These are phyloP conservation scores for Incumbomyces lentus DNA, from an alignment of 2,329 filamentous ascomycete species.

Conservation along the genomic window DNA sequence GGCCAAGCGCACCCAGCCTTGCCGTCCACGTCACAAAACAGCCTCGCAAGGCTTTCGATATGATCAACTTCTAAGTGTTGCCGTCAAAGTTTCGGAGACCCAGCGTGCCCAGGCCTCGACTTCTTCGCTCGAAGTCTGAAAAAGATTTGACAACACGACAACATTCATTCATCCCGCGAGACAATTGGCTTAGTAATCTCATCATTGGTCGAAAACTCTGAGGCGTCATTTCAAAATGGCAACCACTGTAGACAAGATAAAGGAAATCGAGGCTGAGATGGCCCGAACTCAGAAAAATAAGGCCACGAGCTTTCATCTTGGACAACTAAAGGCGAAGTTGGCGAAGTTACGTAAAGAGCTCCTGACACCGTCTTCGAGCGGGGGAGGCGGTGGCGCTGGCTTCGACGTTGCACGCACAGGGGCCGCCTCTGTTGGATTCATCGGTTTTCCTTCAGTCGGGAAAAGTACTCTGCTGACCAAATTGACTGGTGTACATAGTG, in stretches of 20 bases:
- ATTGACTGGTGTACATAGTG: slow-evolving; percentile 91
- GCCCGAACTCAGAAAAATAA: slow-evolving; percentile 96
- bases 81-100: too few relatives aligned
- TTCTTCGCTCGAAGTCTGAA: too few relatives aligned
- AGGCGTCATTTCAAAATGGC: slow-evolving; percentile 55
- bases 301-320: slow-evolving; percentile 83
- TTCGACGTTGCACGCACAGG: slow-evolving; percentile 98
- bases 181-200: too few relatives aligned
- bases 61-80: too few relatives aligned
- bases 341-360: slow-evolving; percentile 96
- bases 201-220: too few relatives aligned
- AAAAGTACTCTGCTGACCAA: slow-evolving; percentile 96
- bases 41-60: too few relatives aligned
- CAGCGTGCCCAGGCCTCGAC: too few relatives aligned
- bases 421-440: slow-evolving; percentile 94
- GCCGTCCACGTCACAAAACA: background rate
- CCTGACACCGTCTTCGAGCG: slow-evolving; percentile 66
- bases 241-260: slow-evolving; percentile 98
- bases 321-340: slow-evolving; percentile 92
- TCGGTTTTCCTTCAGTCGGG: slow-evolving; percentile 94
- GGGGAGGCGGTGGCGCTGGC: slow-evolving; percentile 74
- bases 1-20: too few relatives aligned
- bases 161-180: too few relatives aligned
- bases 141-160: too few relatives aligned
- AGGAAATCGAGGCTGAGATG: slow-evolving; percentile 96